Evolutionary conservation across 495 filamentous ascomycete species (phyloP).

Genomic region (Xylaria sp.): DNA sequence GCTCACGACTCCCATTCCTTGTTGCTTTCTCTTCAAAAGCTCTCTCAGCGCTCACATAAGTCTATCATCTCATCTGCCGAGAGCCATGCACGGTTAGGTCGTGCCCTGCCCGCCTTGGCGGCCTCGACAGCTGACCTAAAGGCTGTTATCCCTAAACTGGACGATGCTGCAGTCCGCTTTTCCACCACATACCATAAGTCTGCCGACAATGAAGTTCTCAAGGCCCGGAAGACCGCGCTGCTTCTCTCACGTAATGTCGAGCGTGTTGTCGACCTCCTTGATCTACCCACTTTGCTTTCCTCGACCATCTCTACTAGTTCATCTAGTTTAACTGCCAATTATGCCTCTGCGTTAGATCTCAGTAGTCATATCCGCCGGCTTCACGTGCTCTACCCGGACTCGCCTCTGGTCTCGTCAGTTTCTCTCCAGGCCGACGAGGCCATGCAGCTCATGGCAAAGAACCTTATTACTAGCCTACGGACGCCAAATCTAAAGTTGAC

Average conservation of each 20-base stretch:
- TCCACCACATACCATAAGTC: slow-evolving; percentile 80
- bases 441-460: slow-evolving; percentile 87
- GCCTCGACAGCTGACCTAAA: slow-evolving; percentile 69
- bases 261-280: slow-evolving; percentile 86
- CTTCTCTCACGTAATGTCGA: slow-evolving; percentile 90
- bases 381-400: slow-evolving; percentile 80
- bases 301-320: slow-evolving; percentile 59
- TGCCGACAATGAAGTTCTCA: slow-evolving; percentile 72
- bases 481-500: slow-evolving; percentile 84
- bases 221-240: slow-evolving; percentile 79
- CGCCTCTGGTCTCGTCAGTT: slow-evolving; percentile 74
- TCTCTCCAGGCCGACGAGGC: slow-evolving; percentile 80
- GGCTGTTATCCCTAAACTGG: slow-evolving; percentile 76
- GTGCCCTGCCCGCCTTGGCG: slow-evolving; percentile 70
- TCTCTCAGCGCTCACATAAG: slow-evolving; percentile 92
- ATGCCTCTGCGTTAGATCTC: slow-evolving; percentile 89
- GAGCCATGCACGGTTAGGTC: slow-evolving; percentile 73
- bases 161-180: slow-evolving; percentile 79
- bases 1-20: slow-evolving; percentile 80
- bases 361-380: slow-evolving; percentile 93
- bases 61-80: slow-evolving; percentile 81
- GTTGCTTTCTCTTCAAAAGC: slow-evolving; percentile 83
- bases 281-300: slow-evolving; percentile 86
- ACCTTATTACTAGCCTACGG: slow-evolving; percentile 80
- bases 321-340: slow-evolving; percentile 61